Base-by-base conservation (phyloP, 140 eudicot genomes). In the Anethum foeniculum region DNA sequence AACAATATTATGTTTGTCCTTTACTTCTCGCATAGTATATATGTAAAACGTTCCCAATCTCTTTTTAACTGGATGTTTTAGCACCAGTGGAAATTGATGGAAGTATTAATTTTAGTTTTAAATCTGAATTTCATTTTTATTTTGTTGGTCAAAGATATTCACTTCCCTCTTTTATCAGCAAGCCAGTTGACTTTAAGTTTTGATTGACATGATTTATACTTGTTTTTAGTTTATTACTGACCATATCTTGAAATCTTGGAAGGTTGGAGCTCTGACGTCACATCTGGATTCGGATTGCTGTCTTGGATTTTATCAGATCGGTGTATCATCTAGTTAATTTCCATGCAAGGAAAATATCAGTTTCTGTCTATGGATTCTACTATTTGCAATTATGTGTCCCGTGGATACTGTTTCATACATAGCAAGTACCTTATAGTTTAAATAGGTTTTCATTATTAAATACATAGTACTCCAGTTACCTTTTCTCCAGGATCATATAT, bases 321-420 rank as follows among this genome's bases (percentile, higher is more conserved):
- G 78, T 68, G 34, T 79, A 52, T 38, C 79, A n/a, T 19, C 64
- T 27, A 54, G 79, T 80, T 76, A 80, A 75, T 80, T 15, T 43
- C 8, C 49, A 10, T 80, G 77, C 71, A 49, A 48, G 38, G 41
- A 58, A 64, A 77, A 36, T 76, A 51, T 39, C 76, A 28, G 84
- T 71, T 79, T 83, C 58, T 79, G 52, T 79, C 71, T 85, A 75
- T 78, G 71, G 85, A 72, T 85, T 81, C 67, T 51, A 34, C 21
- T 49, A 79, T 48, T 81, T 77, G 79, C 83, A 77, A 72, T 34
- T 39, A 75, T 11, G 80, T 52, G 64, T 84, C 71, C 58, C 48
- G 81, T 80, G 73, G 79, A 80, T 67, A 75, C 15, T 83, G 73
- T 78, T 76, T 49, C 21, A 36, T 32, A 48, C 80, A 77, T 73